These are phyloP conservation scores for Hericium coralloides DNA, from an alignment of 768 basidiomycete genomes.

Conservation along the genomic window DNA sequence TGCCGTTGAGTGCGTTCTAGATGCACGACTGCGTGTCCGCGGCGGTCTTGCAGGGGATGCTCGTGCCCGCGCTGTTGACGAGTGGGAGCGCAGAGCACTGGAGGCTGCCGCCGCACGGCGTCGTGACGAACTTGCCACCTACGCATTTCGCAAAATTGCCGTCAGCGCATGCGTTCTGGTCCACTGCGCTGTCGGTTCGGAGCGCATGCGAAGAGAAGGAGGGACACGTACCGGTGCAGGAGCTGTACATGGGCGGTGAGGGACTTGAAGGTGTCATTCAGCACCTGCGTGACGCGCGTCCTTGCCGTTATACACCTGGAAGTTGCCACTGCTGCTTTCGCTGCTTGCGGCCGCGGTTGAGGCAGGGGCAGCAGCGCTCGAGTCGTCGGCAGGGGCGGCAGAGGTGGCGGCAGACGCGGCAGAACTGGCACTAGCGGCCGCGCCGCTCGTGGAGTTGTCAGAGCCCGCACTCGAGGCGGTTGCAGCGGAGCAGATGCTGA, in stretches of 20 bases:
- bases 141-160: constrained; percentile 33
- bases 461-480: background rate
- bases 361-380: background rate
- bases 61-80: constrained; percentile 31
- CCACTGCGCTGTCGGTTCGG: constrained; percentile 15
- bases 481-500: background rate
- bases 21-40: constrained; percentile 27
- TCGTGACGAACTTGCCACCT: constrained; percentile 24
- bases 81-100: constrained; percentile 34
- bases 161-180: constrained; percentile 27
- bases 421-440: too few species aligned
- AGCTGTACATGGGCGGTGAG: constrained; percentile 17
- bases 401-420: too few species aligned
- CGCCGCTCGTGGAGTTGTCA: background rate
- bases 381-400: background rate
- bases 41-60: constrained; percentile 26
- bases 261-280: constrained; percentile 26
- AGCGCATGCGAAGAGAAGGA: background rate
- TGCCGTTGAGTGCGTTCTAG: constrained; percentile 23
- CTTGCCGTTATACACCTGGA: constrained; percentile 23
- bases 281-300: constrained; percentile 31
- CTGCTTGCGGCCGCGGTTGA: constrained; percentile 1
- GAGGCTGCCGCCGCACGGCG: constrained; percentile 22
- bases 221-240: constrained; percentile 23
- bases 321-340: too few species aligned